phyloP scores from a whole-genome alignment of 169 alveolate species.

The Neospora caninum region DNA sequence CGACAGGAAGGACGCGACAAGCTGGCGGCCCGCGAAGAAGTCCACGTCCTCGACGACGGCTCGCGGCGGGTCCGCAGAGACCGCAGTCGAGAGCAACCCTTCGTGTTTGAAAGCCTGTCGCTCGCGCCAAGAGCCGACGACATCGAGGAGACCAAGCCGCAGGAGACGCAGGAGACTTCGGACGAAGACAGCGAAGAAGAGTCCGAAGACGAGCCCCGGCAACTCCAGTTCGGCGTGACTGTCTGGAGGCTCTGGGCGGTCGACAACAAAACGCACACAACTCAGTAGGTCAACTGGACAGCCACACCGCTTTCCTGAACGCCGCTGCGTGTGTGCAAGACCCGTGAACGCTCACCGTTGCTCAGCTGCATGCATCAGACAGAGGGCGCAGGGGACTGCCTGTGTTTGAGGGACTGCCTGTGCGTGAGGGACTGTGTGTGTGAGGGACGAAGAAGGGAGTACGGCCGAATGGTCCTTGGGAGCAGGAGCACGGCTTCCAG shows the following conservation, averaged over 20 bases:
- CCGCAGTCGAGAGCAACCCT: background rate
- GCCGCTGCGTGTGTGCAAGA: background rate
- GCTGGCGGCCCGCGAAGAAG: background rate
- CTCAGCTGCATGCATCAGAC: too few species aligned
- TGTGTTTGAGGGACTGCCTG: too few species aligned
- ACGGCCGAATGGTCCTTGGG: too few species aligned
- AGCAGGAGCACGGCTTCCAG: too few species aligned
- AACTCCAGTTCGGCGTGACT: slow-evolving; percentile 60
- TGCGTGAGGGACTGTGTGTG: too few species aligned
- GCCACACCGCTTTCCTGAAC: background rate
- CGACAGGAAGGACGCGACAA: background rate
- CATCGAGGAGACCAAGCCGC: background rate
- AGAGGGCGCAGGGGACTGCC: too few species aligned
- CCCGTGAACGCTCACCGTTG: background rate
- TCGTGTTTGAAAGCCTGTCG: background rate
- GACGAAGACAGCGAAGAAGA: slow-evolving; percentile 6
- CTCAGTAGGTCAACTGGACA: slow-evolving; percentile 41
- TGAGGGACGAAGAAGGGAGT: too few species aligned
- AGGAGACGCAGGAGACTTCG: background rate
- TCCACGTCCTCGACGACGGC: background rate
- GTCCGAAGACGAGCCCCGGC: slow-evolving; percentile 25
- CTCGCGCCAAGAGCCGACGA: background rate
- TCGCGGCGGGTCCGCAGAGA: background rate
- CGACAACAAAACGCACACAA: slow-evolving; percentile 26
- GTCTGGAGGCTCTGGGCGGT: slow-evolving; percentile 69